Conservation (phyloP, 1,284 basidiomycete species). For the Rhodofomes roseus region DNA sequence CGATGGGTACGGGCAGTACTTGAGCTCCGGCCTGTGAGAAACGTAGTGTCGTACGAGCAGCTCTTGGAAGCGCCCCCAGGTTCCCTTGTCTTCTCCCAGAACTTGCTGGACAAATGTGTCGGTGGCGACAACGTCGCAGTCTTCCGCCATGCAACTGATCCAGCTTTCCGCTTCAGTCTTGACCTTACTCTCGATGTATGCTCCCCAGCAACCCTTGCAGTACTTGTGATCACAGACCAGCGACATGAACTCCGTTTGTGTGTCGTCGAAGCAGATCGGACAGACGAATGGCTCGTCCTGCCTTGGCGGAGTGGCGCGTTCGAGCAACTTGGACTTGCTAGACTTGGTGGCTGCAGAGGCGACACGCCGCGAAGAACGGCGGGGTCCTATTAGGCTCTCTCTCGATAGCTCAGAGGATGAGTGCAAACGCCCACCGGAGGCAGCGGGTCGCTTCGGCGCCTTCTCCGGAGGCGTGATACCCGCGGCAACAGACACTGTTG, state of each 20-base stretch:
- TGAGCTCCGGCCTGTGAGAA: conserved; percentile 76
- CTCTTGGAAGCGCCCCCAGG: conserved; percentile 75
- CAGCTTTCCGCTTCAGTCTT: conserved; percentile 85
- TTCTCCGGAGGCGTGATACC: conserved; percentile 46
- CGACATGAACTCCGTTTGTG: conserved; percentile 55
- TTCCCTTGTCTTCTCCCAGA: conserved; percentile 40
- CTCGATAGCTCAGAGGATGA: conserved; percentile 15
- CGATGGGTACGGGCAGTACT: conserved; percentile 89
- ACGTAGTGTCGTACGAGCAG: conserved; percentile 91
- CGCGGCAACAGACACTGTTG: conserved; percentile 65
- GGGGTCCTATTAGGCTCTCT: conserved; percentile 17
- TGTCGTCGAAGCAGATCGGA: conserved; percentile 88
- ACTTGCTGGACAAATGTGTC: conserved; percentile 56
- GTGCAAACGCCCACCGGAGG: conserved; percentile 15
- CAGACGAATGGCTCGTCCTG: conserved; percentile 61
- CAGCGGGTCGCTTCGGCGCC: conserved; percentile 13
- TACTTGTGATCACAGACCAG: conserved; percentile 81
- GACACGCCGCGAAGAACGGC: conserved; percentile 41
- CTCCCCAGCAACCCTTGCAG: conserved; percentile 85
- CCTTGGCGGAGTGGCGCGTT: conserved; percentile 22
- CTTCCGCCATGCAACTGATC: conserved; percentile 92
- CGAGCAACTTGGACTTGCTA: conserved; percentile 26
- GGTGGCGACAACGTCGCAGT: conserved; percentile 76
- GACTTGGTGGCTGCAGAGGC: conserved; percentile 32
- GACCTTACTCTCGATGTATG: conserved; percentile 85